Conservation (phyloP, 2,329 filamentous ascomycete genomes). For the Myriosclerotinia duriaeana region DNA sequence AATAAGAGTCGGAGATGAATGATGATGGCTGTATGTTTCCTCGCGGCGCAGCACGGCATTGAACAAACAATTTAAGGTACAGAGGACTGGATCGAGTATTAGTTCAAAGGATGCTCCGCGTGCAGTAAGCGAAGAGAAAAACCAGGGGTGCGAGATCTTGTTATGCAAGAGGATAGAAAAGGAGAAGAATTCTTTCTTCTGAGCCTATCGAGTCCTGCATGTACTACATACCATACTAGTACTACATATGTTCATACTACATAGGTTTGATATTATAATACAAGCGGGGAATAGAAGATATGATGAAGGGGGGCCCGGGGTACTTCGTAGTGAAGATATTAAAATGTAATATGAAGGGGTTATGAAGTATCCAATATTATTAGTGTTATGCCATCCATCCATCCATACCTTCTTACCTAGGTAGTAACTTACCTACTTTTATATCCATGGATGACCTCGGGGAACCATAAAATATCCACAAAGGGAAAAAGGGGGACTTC, state of each 20-base stretch:
- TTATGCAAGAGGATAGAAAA: conserved; percentile 13
- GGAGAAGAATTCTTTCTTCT: neutral
- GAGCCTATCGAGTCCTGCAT: neutral
- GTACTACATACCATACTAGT: neutral
- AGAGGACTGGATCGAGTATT: neutral
- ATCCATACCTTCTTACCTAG: no score
- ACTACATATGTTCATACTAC: neutral
- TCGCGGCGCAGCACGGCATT: conserved; percentile 1
- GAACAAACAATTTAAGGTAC: neutral
- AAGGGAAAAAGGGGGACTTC: no score
- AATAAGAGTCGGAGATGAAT: no score
- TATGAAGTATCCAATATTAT: no score
- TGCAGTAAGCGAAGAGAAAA: neutral
- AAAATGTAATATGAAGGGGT: no score
- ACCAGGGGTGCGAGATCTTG: conserved; percentile 14
- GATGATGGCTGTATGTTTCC: no score
- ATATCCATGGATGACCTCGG: no score
- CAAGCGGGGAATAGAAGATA: neutral
- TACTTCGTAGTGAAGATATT: no score
- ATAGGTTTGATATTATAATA: no score
- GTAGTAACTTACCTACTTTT: no score
- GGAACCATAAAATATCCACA: no score
- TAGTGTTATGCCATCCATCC: no score
- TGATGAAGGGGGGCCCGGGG: neutral
- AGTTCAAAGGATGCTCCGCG: neutral